Conservation (phyloP, 768 basidiomycete genomes). For the Kwoniella pini region DNA sequence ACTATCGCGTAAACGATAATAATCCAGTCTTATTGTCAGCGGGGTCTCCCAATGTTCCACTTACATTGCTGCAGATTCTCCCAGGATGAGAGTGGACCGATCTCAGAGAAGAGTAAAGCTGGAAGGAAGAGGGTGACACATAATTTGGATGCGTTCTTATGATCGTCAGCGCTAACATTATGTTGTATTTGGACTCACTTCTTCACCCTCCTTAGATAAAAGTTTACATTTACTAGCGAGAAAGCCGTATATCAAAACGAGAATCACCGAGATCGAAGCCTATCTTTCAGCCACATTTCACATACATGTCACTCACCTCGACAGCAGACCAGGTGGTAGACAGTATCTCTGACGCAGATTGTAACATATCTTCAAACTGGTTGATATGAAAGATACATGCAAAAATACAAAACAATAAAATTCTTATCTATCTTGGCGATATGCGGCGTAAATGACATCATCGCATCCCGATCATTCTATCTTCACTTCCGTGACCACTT, state of each 20-base stretch:
- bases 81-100: conserved; percentile 50
- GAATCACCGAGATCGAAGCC: conserved; percentile 47
- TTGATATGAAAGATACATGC: not conserved
- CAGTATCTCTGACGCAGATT: conserved; percentile 23
- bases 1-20: conserved; percentile 45
- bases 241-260: conserved; percentile 46
- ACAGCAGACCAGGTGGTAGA: conserved; percentile 38
- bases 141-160: conserved; percentile 38
- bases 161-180: not conserved
- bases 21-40: conserved; percentile 39
- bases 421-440: not conserved
- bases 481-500: conserved; percentile 4
- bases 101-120: conserved; percentile 52
- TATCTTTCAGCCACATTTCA: conserved; percentile 6
- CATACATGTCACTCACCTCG: conserved; percentile 14
- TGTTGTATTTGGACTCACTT: conserved; percentile 9
- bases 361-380: not conserved
- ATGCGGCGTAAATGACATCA: conserved; percentile 14
- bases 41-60: conserved; percentile 7
- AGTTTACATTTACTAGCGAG: conserved; percentile 31
- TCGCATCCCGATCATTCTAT: not conserved
- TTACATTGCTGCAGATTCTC: conserved; percentile 46
- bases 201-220: conserved; percentile 39
- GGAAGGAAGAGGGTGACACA: conserved; percentile 51
- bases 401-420: not conserved